Conservation (phyloP, 2,329 filamentous ascomycete genomes). For the Fusarium lateritium region DNA sequence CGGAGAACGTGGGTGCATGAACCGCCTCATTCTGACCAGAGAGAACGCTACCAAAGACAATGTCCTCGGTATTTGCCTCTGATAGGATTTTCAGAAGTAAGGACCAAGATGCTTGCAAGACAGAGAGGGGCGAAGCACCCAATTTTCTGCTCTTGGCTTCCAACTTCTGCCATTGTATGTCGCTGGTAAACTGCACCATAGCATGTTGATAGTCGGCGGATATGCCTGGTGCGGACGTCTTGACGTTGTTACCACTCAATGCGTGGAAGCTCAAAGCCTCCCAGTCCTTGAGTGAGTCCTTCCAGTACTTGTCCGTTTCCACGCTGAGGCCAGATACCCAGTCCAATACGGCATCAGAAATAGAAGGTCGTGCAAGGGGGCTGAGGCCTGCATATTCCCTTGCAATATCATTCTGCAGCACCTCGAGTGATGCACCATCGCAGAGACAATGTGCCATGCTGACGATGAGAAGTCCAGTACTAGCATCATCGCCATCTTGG, state of each 20-base stretch:
- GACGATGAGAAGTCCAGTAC: neutral
- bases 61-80: conserved; percentile 19
- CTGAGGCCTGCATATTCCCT: conserved; percentile 2
- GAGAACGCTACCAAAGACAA: conserved; percentile 17
- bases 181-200: conserved; percentile 11
- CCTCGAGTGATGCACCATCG: conserved; percentile 26
- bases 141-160: conserved; percentile 15
- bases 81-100: conserved; percentile 18
- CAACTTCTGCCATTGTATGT: neutral
- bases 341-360: neutral
- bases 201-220: neutral
- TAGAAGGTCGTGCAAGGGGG: neutral
- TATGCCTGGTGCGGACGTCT: neutral
- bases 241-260: conserved; percentile 23
- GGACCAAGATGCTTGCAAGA: conserved; percentile 23
- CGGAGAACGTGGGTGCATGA: conserved; percentile 28
- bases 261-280: conserved; percentile 13
- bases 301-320: conserved; percentile 18
- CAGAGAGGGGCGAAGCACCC: conserved; percentile 10
- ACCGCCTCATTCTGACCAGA: conserved; percentile 5
- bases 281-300: conserved; percentile 18
- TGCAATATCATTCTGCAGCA: conserved; percentile 10
- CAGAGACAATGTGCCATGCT: conserved; percentile 30
- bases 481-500: neutral
- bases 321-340: neutral